Base-by-base conservation (phyloP, 495 filamentous ascomycete genomes). In the Penicillium daleae region DNA sequence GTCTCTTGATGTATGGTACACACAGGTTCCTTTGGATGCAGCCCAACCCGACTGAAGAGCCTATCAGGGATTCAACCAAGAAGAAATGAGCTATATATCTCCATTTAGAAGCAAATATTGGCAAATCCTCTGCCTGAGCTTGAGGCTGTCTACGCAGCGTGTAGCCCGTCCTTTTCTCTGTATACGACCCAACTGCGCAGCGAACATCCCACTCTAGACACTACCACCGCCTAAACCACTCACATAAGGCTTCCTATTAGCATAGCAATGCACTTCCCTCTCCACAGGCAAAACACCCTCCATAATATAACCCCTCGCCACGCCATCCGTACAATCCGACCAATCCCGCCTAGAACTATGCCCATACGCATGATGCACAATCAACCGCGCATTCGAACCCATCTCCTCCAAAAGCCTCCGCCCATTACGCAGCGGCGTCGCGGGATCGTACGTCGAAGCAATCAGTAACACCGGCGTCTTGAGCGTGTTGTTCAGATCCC, bases 401-500 rank as follows among this genome's bases (percentile, higher is more conserved):
- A 68, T 68, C 21, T 68, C 62, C 4, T 49, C 9, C 17, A 65
- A 32, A 5, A 68, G 62, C 15, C 66, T 57, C 39, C 62, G 55
- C 40, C 66, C 66, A 57, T 68, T 68, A 3, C 58, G 62, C 21
- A 68, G 33, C 0, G 66, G 66, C 1, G 66, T 68, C 22, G 66
- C 66, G 32, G 62, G 66, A 17, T 68, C 66, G 56, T 65, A 68
- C 15, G 66, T 12, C 0, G 58, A 59, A 15, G 66, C 58, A 26
- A 68, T 62, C 24, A 68, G 56, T 0, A 68, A 44, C 17, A 22
- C 29, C 10, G 62, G 66, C 0, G 58, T 68, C 32, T 57, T 68
- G 32, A 68, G 59, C 27, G 66, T 68, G 33, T 65, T 27, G n/a
- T 68, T 65, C 0, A 68, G 59, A 54, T 64, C 66, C 1, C 66